Evolutionary conservation across 176 grass and related monocot genomes (phyloP).

Genomic region (Canna indica): DNA sequence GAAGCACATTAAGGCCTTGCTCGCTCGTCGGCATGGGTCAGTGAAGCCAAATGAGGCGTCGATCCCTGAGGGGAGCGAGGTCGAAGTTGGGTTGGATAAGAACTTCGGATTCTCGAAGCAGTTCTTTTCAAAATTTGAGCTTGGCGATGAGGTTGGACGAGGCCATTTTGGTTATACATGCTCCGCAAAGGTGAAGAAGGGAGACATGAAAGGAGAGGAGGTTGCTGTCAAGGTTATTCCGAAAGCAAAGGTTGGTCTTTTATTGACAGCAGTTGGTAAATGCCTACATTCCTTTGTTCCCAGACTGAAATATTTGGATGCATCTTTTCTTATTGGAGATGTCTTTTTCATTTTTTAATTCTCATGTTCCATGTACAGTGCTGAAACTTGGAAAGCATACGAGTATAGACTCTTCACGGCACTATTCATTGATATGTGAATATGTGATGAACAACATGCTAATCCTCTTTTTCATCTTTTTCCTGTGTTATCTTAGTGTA

Average conservation of each 20-base stretch:
- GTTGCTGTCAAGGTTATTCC: conserved; percentile 98
- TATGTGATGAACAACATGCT: background rate
- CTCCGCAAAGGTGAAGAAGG: conserved; percentile 82
- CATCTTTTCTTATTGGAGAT: background rate
- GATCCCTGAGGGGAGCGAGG: conserved; percentile 85
- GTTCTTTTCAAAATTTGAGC: conserved; percentile 91
- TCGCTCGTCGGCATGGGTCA: conserved; percentile 80
- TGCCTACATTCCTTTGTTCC: background rate
- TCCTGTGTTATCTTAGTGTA: background rate
- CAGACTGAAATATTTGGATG: background rate
- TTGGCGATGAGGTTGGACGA: conserved; percentile 84
- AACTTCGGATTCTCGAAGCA: conserved; percentile 93
- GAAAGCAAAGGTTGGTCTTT: conserved; percentile 71
- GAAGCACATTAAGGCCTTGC: conserved; percentile 91
- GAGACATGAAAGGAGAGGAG: conserved; percentile 90
- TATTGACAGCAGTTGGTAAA: conserved; percentile 8
- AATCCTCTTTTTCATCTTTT: background rate
- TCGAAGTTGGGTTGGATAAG: conserved; percentile 80
- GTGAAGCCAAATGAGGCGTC: conserved; percentile 90
- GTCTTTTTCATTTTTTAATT: background rate
- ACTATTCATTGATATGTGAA: background rate
- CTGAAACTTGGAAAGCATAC: background rate
- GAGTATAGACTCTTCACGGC: background rate
- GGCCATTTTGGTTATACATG: conserved; percentile 99
- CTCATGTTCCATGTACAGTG: background rate